Base-by-base conservation (phyloP, 1,284 basidiomycete genomes). In the Rhodotorula mucilaginosa region DNA sequence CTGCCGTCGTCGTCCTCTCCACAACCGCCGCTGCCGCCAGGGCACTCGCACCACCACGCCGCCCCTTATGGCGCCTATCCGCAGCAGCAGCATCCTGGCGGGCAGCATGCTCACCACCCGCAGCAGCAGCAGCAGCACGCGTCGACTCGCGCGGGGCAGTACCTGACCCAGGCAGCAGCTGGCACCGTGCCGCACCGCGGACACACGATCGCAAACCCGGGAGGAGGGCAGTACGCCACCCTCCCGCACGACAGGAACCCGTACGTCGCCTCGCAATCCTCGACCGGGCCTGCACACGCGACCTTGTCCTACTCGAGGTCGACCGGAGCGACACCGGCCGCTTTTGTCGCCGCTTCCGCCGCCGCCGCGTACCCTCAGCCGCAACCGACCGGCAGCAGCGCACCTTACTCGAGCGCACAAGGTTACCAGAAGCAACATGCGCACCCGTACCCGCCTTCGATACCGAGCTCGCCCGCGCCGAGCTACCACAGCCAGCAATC, bases 21-120 rank as follows among this genome's bases (percentile, higher is more conserved):
- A 19, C 49, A 51, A 29, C 54, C 54, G 12, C 13, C n/a, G 54
- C 29, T 79, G 78, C 75, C 29, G 62, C 67, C 69, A 56, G 76
- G 63, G 79, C 82, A 76, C 74, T 78, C 66, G 74, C 81, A 65
- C 77, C 79, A 44, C 79, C 34, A 26, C 8, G 29, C 23, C 5
- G 8, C 59, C 12, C 47, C 26, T 10, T n/a, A 82, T 80, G 80
- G 76, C 78, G 67, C 72, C 77, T 34, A 48, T 23, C 21, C 23
- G 21, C 61, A 61, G 58, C 58, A 58, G 39, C 23, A 59, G 21
- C 46, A 59, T n/a, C 18, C 34, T 44, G 39, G 16, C 23, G 21
- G 23, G 15, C 39, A 58, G 39, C 46, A 59, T n/a, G 57, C 57
- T 13, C 57, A 34, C 19, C 34, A 19, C 31, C 34, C 2, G 7